A percentile compares a stretch with the other conserved stretches of the same genome.
These are phyloP conservation scores for Sporobolomyces phaffii DNA, from an alignment of 768 basidiomycete species.

Conservation along the genomic window DNA sequence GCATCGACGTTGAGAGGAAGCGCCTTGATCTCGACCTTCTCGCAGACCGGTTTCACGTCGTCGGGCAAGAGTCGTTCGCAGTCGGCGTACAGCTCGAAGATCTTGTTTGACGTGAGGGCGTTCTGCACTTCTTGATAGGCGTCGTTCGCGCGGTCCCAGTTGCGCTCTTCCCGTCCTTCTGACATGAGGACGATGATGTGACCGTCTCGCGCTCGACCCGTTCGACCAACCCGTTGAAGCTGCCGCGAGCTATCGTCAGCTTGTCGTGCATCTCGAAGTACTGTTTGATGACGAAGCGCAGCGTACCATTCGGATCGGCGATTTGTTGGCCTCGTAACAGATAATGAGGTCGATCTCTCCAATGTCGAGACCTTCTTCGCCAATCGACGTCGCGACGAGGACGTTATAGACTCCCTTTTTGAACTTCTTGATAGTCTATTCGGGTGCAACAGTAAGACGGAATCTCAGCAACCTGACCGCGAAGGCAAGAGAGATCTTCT, in stretches of 20 bases:
- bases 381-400: constrained; percentile 90
- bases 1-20: constrained; percentile 19
- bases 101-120: constrained; percentile 71
- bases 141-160: constrained; percentile 79
- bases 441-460: neutral
- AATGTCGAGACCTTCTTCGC: constrained; percentile 97
- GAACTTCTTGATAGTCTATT: constrained; percentile 85
- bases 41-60: constrained; percentile 52
- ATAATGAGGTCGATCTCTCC: constrained; percentile 93
- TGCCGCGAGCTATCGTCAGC: constrained; percentile 45
- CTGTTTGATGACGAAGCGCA: too few species aligned
- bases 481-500: neutral
- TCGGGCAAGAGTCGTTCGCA: constrained; percentile 77
- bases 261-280: too few species aligned
- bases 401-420: constrained; percentile 82
- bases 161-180: constrained; percentile 80
- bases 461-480: neutral
- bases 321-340: constrained; percentile 94
- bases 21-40: constrained; percentile 37
- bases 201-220: constrained; percentile 85
- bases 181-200: constrained; percentile 84
- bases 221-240: constrained; percentile 93
- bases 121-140: constrained; percentile 83
- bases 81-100: constrained; percentile 84
- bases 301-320: constrained; percentile 87